Evolutionary conservation across 495 filamentous ascomycete species (phyloP).

Genomic region (Xylaria nigripes): DNA sequence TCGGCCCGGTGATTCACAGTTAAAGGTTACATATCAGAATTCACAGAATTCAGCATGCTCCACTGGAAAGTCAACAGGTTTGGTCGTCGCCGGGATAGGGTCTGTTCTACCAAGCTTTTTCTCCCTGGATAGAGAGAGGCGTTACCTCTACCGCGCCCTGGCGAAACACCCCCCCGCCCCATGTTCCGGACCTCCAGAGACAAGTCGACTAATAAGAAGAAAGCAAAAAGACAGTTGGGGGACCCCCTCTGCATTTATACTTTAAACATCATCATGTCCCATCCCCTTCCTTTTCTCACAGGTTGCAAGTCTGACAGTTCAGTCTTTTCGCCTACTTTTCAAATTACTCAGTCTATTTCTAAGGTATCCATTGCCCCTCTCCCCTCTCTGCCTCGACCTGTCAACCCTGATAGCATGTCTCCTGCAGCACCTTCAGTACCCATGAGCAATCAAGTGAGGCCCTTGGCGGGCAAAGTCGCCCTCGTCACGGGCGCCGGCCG

Average conservation of each 20-base stretch:
- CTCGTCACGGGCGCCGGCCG: slow-evolving; percentile 60
- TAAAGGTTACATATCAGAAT: neutral
- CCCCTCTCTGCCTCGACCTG: neutral
- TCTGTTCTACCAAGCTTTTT: neutral
- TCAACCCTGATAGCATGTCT: slow-evolving; percentile 14
- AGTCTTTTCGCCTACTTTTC: neutral
- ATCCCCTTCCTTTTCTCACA: neutral
- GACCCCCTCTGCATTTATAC: neutral
- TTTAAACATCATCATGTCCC: too few relatives aligned
- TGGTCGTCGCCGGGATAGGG: neutral
- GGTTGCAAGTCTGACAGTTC: neutral
- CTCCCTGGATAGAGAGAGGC: neutral
- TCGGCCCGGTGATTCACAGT: neutral
- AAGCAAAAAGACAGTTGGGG: neutral
- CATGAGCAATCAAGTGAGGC: slow-evolving; percentile 24
- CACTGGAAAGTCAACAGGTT: neutral
- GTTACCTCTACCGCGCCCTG: neutral
- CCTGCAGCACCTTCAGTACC: slow-evolving; percentile 15
- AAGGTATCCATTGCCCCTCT: neutral
- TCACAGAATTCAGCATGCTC: neutral
- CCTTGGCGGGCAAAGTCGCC: slow-evolving; percentile 57
- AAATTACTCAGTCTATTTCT: too few relatives aligned
- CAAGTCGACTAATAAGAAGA: neutral
- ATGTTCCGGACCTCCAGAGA: neutral
- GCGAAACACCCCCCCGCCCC: neutral